Conservation (phyloP, 257 asterid genomes). For the Nicotiana knightiana region DNA sequence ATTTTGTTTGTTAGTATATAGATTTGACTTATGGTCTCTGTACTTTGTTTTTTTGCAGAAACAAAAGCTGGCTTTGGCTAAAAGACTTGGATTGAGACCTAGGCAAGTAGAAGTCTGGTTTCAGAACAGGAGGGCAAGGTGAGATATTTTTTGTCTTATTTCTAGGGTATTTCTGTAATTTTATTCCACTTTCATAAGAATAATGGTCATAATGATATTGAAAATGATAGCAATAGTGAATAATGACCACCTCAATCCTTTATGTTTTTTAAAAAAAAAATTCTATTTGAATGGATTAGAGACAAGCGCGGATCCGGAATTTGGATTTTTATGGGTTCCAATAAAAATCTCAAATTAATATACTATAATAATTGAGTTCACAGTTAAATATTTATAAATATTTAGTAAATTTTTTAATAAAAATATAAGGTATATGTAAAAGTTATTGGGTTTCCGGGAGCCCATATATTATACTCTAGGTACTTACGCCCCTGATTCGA, state of each 20-base stretch:
- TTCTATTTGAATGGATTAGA: background rate
- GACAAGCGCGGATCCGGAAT: no score
- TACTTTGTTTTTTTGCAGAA: constrained; percentile 36
- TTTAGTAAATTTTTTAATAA: no score
- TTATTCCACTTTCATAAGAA: background rate
- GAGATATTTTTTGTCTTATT: background rate
- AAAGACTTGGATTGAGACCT: constrained; percentile 64
- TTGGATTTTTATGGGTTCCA: no score
- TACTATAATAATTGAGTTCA: no score
- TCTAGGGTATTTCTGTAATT: constrained; percentile 3
- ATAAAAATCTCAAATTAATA: no score
- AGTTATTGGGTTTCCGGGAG: no score
- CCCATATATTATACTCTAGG: no score
- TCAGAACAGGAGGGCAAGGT: constrained; percentile 89
- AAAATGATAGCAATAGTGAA: background rate
- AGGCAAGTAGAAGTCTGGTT: constrained; percentile 93
- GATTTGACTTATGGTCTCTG: constrained; percentile 3
- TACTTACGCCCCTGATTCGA: background rate
- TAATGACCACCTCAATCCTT: background rate
- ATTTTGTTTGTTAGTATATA: background rate
- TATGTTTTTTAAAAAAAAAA: no score
- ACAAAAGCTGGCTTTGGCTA: constrained; percentile 67
- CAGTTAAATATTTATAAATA: no score
- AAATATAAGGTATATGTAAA: no score
- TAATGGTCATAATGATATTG: background rate